Evolutionary conservation across 1,284 basidiomycete species (phyloP), one percentile per base, ranked within the genome.

Genomic region (Microbotryomycetes sp.): DNA sequence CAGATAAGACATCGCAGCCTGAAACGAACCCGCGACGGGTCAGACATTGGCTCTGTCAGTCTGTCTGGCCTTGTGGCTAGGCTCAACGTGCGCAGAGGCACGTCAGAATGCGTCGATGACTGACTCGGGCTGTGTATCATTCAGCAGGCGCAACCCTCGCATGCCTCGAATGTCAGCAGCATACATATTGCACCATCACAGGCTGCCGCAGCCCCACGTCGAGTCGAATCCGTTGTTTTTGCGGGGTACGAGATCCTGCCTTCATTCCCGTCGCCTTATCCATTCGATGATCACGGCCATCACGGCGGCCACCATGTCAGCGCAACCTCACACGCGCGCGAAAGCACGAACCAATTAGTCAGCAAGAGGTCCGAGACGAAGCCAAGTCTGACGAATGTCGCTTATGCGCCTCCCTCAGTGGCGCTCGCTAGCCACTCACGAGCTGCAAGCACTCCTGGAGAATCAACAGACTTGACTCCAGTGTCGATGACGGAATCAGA

Each of bases 181-280:
- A n/a, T n/a, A n/a, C n/a, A n/a, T n/a, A 28, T 29, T 7, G 24
- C 50, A 6, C 24, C 50, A n/a, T 27, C 50, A 11, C 23, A n/a
- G 13, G 18, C 28, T 11, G 50, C 50, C 3, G 28, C 50, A 18
- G 24, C 23, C 23, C 28, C n/a, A 4, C 50, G 54, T 13, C 46
- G 52, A 23, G 58, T 68, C 49, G 61, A 61, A 21, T 26, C 26
- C 28, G 61, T 68, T 30, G 46, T 68, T 18, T 68, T 66, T 54
- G 52, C 57, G 27, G 61, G 59, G 4, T 68, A 66, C 59, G 64
- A 68, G 47, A 67, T 70, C 46, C 59, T 57, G 41, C 57, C 62
- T 6, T 61, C 60, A 54, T 71, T 61, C 59, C 27, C 49, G 5
- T 68, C 68, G 24, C 69, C 69, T 2, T 70, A 70, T 45, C 67